Base-by-base conservation (phyloP, 441 rosid species). In the Adansonia gregorii region DNA sequence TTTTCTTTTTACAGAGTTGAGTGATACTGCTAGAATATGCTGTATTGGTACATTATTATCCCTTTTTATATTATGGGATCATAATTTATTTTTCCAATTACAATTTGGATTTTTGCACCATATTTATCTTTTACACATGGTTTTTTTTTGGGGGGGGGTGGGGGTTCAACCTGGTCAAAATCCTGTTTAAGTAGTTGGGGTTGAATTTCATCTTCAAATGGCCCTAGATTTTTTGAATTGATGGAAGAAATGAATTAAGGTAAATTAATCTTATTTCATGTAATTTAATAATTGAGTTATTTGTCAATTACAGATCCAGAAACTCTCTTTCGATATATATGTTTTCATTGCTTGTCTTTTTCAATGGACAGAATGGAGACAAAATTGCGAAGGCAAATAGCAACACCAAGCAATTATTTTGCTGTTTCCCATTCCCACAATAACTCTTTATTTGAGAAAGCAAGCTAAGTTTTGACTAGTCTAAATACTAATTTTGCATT, bases 381-480 rank as follows among this genome's bases (percentile, higher is more conserved):
- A 83, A 73, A 75, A 12, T 73, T 35, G 45, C 41, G 35, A 31
- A 51, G 68, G 67, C 74, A 14, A 71, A 43, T 20, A 6, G 72
- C 35, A 20, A 45, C 8, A n/a, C 19, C 73, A 51, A 12, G 46
- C 39, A 59, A 66, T 67, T 51, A 35, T 74, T 81, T 76, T 15
- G 48, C 56, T 51, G 69, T 69, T 66, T 72, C 55, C 55, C 66
- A 45, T 46, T 79, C 7, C 56, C 73, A 80, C 82, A 66, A 79
- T 46, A 74, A 77, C 79, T 76, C 81, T 69, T 5, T 64, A 69
- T 74, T 80, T 79, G 72, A 70, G 76, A 71, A 75, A 80, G 35
- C 7, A 15, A n/a, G 17, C 17, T 52, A 52, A n/a, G 56, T 51
- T n/a, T 51, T 51, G 58, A 52, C 58, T 45, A 67, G 71, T 67